Evolutionary conservation across 1,139 yeast genomes (phyloP).

Genomic region (Pichia sp.): DNA sequence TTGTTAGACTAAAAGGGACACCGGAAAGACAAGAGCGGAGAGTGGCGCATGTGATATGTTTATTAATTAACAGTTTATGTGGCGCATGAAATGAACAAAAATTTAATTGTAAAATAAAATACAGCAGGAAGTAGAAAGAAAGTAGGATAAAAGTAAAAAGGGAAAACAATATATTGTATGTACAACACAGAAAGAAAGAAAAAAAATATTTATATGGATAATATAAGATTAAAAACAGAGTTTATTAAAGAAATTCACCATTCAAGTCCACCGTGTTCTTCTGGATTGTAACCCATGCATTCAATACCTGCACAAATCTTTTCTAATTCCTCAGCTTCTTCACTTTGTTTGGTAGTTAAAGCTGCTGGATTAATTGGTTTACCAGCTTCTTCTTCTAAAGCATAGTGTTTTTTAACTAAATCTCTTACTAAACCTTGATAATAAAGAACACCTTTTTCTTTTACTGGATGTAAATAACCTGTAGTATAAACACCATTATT

Average conservation of each 20-base stretch:
- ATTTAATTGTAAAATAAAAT: no score
- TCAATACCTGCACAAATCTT: slow-evolving; percentile 44
- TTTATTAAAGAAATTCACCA: slow-evolving; percentile 18
- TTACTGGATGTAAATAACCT: slow-evolving; percentile 52
- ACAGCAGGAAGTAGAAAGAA: no score
- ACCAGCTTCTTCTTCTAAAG: slow-evolving; percentile 40
- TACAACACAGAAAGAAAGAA: no score
- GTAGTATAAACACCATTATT: slow-evolving; percentile 53
- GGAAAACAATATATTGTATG: no score
- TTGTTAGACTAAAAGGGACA: no score
- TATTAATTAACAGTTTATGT: no score
- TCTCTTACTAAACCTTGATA: slow-evolving; percentile 53
- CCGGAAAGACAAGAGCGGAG: no score
- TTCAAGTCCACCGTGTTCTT: slow-evolving; percentile 23
- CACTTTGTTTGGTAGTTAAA: slow-evolving; percentile 34
- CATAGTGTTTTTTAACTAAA: slow-evolving; percentile 51
- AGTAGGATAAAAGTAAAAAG: no score
- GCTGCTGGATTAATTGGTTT: slow-evolving; percentile 46
- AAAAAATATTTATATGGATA: no score
- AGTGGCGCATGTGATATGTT: no score
- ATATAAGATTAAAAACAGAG: no score
- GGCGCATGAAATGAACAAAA: no score
- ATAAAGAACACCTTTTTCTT: slow-evolving; percentile 52
- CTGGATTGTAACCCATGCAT: slow-evolving; percentile 38
- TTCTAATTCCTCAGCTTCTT: slow-evolving; percentile 44